A percentile compares a stretch with the other conserved stretches of the same genome.
Conservation (phyloP, 495 filamentous ascomycete genomes). For the Sporormia fimetaria region DNA sequence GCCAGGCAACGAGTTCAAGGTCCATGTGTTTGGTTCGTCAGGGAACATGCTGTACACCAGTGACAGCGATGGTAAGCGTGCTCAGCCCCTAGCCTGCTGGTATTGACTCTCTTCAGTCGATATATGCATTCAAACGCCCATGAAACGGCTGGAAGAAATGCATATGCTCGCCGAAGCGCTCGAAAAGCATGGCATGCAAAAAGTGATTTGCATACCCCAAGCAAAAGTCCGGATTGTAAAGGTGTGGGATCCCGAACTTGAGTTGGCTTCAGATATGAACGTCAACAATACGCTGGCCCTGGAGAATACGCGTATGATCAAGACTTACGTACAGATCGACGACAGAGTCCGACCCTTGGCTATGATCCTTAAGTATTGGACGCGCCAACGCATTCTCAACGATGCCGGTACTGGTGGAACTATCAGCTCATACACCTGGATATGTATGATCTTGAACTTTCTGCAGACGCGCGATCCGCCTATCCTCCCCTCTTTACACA, state of each 20-base stretch:
- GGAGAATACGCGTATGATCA: conserved; percentile 96
- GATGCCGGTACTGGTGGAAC: conserved; percentile 96
- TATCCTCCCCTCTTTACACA: conserved; percentile 76
- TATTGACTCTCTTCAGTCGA: conserved; percentile 60
- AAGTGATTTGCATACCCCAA: conserved; percentile 81
- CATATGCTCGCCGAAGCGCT: conserved; percentile 79
- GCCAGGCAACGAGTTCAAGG: conserved; percentile 81
- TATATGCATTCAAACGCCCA: conserved; percentile 88
- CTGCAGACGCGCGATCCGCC: conserved; percentile 82
- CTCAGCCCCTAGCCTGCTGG: no score
- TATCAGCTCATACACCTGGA: conserved; percentile 98
- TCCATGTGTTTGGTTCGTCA: conserved; percentile 92
- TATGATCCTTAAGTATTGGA: conserved; percentile 97
- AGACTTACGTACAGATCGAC: conserved; percentile 91
- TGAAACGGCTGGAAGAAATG: conserved; percentile 72
- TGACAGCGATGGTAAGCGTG: conserved; percentile 90
- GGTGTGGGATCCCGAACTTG: conserved; percentile 91
- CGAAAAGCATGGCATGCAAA: conserved; percentile 84
- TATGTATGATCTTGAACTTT: conserved; percentile 96
- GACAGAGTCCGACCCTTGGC: conserved; percentile 80
- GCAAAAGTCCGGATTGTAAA: conserved; percentile 98
- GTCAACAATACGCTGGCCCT: conserved; percentile 92
- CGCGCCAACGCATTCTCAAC: conserved; percentile 79
- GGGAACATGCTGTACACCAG: conserved; percentile 91
- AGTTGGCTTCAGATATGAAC: conserved; percentile 94